Conservation (phyloP, 140 eudicot genomes). For the Stevia rebaudiana region DNA sequence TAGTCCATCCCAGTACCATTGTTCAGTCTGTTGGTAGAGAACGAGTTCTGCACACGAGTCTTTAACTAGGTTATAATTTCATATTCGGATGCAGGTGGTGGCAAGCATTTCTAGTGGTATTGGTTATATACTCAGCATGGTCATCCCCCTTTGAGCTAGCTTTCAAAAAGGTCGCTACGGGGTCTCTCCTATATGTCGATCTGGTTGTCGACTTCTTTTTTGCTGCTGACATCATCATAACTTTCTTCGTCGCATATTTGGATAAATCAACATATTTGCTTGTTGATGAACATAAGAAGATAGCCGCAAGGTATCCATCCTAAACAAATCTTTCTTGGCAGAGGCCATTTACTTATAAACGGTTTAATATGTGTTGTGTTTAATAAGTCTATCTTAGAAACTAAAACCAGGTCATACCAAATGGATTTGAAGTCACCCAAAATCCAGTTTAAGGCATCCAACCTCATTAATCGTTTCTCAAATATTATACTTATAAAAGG, state of each 20-base stretch:
- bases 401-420: background rate
- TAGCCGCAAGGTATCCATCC: slow-evolving; percentile 52
- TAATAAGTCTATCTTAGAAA: background rate
- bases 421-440: background rate
- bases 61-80: slow-evolving; percentile 1
- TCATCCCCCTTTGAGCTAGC: slow-evolving; percentile 92
- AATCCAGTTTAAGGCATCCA: background rate
- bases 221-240: slow-evolving; percentile 58
- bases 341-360: background rate
- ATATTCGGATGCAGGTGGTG: slow-evolving; percentile 52
- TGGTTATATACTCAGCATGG: slow-evolving; percentile 94
- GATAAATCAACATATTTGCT: slow-evolving; percentile 79
- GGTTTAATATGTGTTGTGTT: background rate
- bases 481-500: background rate
- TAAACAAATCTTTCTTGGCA: background rate
- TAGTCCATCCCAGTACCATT: too few relatives aligned
- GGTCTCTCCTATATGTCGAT: slow-evolving; percentile 58
- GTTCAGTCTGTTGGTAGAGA: too few relatives aligned
- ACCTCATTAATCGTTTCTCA: background rate
- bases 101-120: slow-evolving; percentile 77
- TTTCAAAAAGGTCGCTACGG: slow-evolving; percentile 50
- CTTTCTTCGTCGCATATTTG: slow-evolving; percentile 88
- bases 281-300: slow-evolving; percentile 63
- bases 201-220: slow-evolving; percentile 74
- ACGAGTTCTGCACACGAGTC: background rate